These are phyloP conservation scores for Metschnikowia matae DNA, from an alignment of 805 yeast genomes.

Conservation along the genomic window DNA sequence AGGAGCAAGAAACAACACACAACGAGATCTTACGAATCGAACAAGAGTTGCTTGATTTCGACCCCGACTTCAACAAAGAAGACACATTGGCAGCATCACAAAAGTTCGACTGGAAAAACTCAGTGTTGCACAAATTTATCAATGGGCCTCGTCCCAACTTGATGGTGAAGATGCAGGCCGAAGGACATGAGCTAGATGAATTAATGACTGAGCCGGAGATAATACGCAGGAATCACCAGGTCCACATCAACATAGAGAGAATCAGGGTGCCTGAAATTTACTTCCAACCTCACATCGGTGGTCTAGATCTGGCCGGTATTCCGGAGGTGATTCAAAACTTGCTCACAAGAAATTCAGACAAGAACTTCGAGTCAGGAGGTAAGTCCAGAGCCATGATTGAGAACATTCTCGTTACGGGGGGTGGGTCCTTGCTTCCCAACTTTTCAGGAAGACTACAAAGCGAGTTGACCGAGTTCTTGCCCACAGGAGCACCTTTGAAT, in stretches of 20 bases:
- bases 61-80: constrained; percentile 80
- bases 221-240: constrained; percentile 82
- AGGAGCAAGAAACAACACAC: constrained; percentile 72
- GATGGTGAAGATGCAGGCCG: constrained; percentile 44
- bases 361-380: constrained; percentile 50
- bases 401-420: constrained; percentile 85
- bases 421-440: constrained; percentile 63
- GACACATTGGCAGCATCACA: constrained; percentile 74
- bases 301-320: constrained; percentile 95
- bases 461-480: constrained; percentile 71
- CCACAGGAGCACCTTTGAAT: constrained; percentile 56
- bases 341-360: constrained; percentile 54
- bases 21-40: constrained; percentile 59
- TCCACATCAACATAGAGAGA: constrained; percentile 87
- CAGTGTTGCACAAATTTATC: constrained; percentile 73
- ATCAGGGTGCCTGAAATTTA: constrained; percentile 88
- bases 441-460: constrained; percentile 61
- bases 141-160: constrained; percentile 89
- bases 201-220: constrained; percentile 54
- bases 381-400: constrained; percentile 50
- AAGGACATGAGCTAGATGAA: constrained; percentile 40
- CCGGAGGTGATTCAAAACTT: constrained; percentile 69
- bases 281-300: constrained; percentile 91
- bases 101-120: constrained; percentile 75
- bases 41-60: constrained; percentile 70